Conservation (phyloP, 2,329 filamentous ascomycete genomes). For the Paecilomyces niveus region DNA sequence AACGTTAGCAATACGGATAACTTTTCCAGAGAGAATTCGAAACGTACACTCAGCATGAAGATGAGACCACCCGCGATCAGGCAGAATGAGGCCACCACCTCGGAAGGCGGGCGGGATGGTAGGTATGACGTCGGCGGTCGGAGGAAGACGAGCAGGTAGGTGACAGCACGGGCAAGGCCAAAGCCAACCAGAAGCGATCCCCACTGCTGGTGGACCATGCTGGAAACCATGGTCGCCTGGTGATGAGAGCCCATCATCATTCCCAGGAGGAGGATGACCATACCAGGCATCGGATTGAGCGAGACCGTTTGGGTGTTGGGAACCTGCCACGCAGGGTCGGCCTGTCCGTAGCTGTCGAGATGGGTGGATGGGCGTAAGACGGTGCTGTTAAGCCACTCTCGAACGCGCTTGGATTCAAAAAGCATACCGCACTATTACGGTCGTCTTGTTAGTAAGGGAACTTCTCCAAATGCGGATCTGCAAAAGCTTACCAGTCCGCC, state of each 20-base stretch:
- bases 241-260: slow-evolving; percentile 95
- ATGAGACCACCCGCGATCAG: slow-evolving; percentile 80
- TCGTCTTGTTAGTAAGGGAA: slow-evolving; percentile 10
- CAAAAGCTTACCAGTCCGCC: slow-evolving; percentile 62
- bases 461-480: not conserved
- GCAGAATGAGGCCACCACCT: slow-evolving; percentile 81
- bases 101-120: slow-evolving; percentile 79
- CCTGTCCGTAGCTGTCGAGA: slow-evolving; percentile 25
- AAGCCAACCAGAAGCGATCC: slow-evolving; percentile 76
- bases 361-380: slow-evolving; percentile 36
- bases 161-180: slow-evolving; percentile 67
- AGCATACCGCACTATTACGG: slow-evolving; percentile 66
- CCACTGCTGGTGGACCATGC: slow-evolving; percentile 93
- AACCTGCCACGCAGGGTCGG: slow-evolving; percentile 47
- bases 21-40: not conserved
- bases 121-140: slow-evolving; percentile 72
- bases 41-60: slow-evolving; percentile 81
- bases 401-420: slow-evolving; percentile 65
- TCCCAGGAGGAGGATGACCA: slow-evolving; percentile 80
- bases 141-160: slow-evolving; percentile 73
- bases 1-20: not conserved
- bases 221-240: slow-evolving; percentile 73
- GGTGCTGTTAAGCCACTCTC: slow-evolving; percentile 47
- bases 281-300: slow-evolving; percentile 78
- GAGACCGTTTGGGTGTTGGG: slow-evolving; percentile 67